Percentiles rank a stretch among this genome's conserved stretches.
These are phyloP conservation scores for Rhododendron simsii DNA, from an alignment of 148 eudicot species.

Conservation along the genomic window DNA sequence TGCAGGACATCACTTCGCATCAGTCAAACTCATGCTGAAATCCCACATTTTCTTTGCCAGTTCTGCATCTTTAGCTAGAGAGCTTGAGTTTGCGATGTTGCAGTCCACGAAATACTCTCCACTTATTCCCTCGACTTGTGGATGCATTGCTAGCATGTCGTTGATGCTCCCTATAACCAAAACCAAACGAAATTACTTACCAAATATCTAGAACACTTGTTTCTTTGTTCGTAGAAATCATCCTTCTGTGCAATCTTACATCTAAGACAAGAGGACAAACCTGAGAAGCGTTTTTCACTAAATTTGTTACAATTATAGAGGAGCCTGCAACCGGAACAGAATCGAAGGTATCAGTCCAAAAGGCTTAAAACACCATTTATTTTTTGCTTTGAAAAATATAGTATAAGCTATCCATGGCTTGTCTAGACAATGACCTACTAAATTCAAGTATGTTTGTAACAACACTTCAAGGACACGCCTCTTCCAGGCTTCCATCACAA, in stretches of 20 bases:
- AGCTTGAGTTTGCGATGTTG: background rate
- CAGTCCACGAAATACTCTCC: background rate
- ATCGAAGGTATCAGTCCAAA: background rate
- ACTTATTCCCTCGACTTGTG: background rate
- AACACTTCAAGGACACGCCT: no score
- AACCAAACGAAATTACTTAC: no score
- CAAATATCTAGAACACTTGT: background rate
- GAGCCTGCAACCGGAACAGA: background rate
- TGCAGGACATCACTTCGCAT: background rate
- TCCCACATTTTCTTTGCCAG: background rate
- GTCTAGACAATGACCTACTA: no score
- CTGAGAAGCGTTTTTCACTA: background rate
- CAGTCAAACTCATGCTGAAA: background rate
- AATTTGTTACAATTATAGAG: background rate
- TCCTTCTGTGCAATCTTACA: background rate
- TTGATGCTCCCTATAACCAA: background rate
- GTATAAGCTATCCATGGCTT: no score
- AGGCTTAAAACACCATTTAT: background rate
- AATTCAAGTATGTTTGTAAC: no score
- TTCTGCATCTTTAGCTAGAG: background rate
- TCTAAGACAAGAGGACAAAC: background rate
- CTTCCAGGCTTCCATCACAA: no score
- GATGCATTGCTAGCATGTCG: background rate
- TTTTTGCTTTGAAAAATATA: no score
- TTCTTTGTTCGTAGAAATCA: no score